Conservation (phyloP, 2,329 filamentous ascomycete species). For the Hypocrella siamensis region DNA sequence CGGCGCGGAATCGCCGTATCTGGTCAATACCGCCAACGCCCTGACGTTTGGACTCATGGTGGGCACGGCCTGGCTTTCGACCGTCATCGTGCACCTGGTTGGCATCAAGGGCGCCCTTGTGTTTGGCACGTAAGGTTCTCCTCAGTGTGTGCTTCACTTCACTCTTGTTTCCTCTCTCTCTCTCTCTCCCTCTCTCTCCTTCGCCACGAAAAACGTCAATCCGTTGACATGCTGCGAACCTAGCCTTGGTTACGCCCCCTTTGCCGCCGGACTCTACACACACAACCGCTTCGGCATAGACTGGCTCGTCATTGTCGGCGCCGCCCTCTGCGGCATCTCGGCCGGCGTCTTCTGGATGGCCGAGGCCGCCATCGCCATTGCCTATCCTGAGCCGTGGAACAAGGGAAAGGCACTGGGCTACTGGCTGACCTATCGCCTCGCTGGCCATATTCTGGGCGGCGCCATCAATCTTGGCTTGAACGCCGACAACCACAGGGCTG, state of each 20-base stretch:
- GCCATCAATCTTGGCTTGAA: slow-evolving; percentile 58
- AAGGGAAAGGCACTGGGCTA: slow-evolving; percentile 49
- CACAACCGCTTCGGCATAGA: slow-evolving; percentile 55
- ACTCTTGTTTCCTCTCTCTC: too few species aligned
- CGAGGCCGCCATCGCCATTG: slow-evolving; percentile 56
- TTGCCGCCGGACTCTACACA: slow-evolving; percentile 53
- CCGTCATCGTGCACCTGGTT: slow-evolving; percentile 46
- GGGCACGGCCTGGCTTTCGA: slow-evolving; percentile 50
- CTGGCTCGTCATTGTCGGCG: slow-evolving; percentile 55
- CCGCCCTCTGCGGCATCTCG: slow-evolving; percentile 51
- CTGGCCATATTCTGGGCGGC: slow-evolving; percentile 55
- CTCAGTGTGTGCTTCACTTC: too few species aligned
- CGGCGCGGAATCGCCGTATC: slow-evolving; percentile 45
- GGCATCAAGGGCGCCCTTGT: slow-evolving; percentile 58
- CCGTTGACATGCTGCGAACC: too few species aligned
- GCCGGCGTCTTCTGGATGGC: slow-evolving; percentile 65
- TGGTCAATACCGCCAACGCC: slow-evolving; percentile 57
- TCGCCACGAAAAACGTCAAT: neutral
- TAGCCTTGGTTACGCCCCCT: slow-evolving; percentile 50
- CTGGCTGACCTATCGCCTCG: slow-evolving; percentile 45
- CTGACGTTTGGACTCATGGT: slow-evolving; percentile 62
- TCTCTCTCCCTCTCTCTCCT: too few species aligned
- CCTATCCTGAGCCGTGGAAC: slow-evolving; percentile 56
- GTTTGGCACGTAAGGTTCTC: slow-evolving; percentile 55
- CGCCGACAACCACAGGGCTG: slow-evolving; percentile 35